Percentiles rank a stretch among this genome's conserved stretches.
These are phyloP conservation scores for Neofusicoccum sp. DNA, from an alignment of 2,329 filamentous ascomycete genomes.

Conservation along the genomic window DNA sequence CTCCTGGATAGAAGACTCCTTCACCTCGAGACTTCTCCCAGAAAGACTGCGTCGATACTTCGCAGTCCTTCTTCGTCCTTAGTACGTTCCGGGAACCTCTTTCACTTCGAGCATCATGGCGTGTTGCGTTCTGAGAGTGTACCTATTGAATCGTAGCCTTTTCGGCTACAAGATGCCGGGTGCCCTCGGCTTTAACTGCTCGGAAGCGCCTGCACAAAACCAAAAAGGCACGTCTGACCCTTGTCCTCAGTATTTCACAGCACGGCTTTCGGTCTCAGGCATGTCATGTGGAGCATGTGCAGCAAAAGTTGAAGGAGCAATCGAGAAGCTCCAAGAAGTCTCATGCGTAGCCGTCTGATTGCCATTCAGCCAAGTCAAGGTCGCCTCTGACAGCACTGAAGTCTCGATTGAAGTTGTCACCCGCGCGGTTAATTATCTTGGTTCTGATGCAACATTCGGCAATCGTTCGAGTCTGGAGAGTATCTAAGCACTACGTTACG, in stretches of 20 bases:
- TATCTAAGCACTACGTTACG: neutral
- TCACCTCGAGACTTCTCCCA: no score
- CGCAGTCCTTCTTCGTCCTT: no score
- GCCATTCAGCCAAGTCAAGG: neutral
- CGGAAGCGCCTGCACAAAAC: neutral
- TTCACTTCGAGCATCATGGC: no score
- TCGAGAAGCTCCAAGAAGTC: conserved; percentile 13
- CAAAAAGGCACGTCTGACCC: neutral
- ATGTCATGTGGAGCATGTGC: conserved; percentile 26
- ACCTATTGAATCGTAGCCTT: no score
- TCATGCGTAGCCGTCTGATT: neutral
- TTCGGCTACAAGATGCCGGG: no score
- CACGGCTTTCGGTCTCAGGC: conserved; percentile 21
- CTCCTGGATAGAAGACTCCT: no score
- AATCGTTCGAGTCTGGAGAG: neutral
- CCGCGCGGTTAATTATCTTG: neutral
- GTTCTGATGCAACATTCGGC: neutral
- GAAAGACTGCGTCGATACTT: no score
- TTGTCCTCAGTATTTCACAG: neutral
- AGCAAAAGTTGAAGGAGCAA: conserved; percentile 14
- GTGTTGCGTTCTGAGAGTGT: no score
- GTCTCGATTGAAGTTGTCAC: neutral
- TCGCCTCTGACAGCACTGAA: neutral
- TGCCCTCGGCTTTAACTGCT: neutral
- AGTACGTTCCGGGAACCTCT: no score